Conservation (phyloP, 768 basidiomycete genomes). For the Crepidotus variabilis region DNA sequence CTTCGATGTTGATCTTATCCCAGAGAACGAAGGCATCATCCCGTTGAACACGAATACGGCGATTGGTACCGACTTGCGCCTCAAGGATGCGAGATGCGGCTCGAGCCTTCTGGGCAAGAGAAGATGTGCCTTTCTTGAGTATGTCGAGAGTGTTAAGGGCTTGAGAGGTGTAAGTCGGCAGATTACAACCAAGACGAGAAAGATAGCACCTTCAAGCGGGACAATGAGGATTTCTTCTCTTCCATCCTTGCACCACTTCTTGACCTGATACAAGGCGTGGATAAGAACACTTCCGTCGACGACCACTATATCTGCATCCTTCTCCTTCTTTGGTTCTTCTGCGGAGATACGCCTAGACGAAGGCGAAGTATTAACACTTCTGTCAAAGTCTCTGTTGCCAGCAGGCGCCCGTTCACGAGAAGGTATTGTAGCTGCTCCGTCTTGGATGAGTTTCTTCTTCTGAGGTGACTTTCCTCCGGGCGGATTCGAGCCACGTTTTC, state of each 20-base stretch:
- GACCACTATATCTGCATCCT: conserved; percentile 73
- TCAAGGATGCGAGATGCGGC: conserved; percentile 87
- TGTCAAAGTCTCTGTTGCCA: conserved; percentile 18
- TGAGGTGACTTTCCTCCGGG: conserved; percentile 28
- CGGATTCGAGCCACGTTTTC: conserved; percentile 29
- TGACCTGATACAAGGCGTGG: conserved; percentile 72
- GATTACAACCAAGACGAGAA: neutral
- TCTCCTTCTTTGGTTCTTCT: conserved; percentile 39
- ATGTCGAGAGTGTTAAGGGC: conserved; percentile 89
- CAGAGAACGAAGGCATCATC: conserved; percentile 82
- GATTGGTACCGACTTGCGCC: conserved; percentile 78
- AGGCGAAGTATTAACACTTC: conserved; percentile 14
- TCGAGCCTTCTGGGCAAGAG: conserved; percentile 79
- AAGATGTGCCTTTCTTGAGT: conserved; percentile 84
- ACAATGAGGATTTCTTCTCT: conserved; percentile 77
- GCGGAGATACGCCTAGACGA: conserved; percentile 24
- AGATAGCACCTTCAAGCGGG: conserved; percentile 78
- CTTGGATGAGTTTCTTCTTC: conserved; percentile 25
- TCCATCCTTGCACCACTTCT: conserved; percentile 77
- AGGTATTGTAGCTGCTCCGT: conserved; percentile 11
- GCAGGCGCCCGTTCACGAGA: conserved; percentile 10
- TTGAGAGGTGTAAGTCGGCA: conserved; percentile 23
- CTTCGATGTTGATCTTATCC: conserved; percentile 64
- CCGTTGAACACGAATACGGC: conserved; percentile 75
- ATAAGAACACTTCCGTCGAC: conserved; percentile 82